Evolutionary conservation across 495 filamentous ascomycete genomes (phyloP).

Genomic region (Daldinia grandis): DNA sequence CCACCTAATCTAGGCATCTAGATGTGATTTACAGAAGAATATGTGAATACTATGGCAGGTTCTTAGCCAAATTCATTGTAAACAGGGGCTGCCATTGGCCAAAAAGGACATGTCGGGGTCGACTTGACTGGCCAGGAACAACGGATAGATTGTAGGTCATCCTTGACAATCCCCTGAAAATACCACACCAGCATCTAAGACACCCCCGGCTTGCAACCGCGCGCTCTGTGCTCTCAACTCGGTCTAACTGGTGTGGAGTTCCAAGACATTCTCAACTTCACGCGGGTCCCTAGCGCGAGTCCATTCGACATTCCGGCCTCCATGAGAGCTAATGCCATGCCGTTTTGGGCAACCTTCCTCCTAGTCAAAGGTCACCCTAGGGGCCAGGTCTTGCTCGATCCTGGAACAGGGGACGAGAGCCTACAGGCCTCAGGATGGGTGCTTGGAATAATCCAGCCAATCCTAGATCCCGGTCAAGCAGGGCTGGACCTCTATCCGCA

Average conservation of each 20-base stretch:
- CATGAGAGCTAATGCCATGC: slow-evolving; percentile 25
- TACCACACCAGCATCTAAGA: slow-evolving; percentile 40
- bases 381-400: slow-evolving; percentile 19
- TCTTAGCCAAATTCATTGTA: slow-evolving; percentile 16
- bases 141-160: slow-evolving; percentile 34
- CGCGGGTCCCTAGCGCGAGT: slow-evolving; percentile 15
- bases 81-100: slow-evolving; percentile 31
- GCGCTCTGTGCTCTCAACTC: slow-evolving; percentile 40
- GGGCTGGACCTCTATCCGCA: slow-evolving; percentile 30
- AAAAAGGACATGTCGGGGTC: slow-evolving; percentile 14
- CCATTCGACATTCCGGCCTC: slow-evolving; percentile 15
- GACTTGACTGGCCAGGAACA: slow-evolving; percentile 31
- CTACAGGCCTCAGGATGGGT: slow-evolving; percentile 27
- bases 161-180: slow-evolving; percentile 39
- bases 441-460: slow-evolving; percentile 35
- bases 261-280: slow-evolving; percentile 34
- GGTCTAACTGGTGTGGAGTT: slow-evolving; percentile 31
- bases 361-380: slow-evolving; percentile 28
- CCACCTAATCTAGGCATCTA: slow-evolving; percentile 6
- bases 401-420: slow-evolving; percentile 40
- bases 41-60: slow-evolving; percentile 7
- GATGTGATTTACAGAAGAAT: slow-evolving; percentile 19
- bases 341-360: slow-evolving; percentile 31
- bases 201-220: slow-evolving; percentile 36
- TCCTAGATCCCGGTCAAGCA: slow-evolving; percentile 30